Base-by-base conservation (phyloP, 164 flowering plant genomes). In the Pachysandra terminalis region DNA sequence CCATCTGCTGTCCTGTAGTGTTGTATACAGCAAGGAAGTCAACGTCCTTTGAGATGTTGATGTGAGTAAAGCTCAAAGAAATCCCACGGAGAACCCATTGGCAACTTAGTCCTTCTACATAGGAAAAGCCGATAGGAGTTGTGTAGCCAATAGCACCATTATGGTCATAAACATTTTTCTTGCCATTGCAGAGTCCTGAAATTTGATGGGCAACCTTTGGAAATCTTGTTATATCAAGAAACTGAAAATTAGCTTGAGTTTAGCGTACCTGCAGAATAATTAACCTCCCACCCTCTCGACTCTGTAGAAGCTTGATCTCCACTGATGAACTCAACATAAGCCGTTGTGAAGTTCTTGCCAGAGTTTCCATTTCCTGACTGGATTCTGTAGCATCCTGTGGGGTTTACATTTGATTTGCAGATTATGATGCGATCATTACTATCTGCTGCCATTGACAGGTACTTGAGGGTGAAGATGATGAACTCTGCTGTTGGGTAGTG, bases 181-280 rank as follows among this genome's bases (percentile, higher is more conserved):
- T 68, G 55, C 71, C 71, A 22, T 68, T 56, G 32, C 71, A 69
- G 61, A 69, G 58, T 69, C 72, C 72, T 69, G 66, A 62, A 61
- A 69, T 51, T 61, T 49, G 22, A 26, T 4, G 22, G 2, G 21
- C 21, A 16, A 37, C 48, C 53, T 16, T 56, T 56, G 37, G n/a
- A 35, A 24, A 10, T 9, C 22, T 8, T 35, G 48, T 24, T 66
- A 22, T 19, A 35, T 60, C 19, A 32, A 35, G 24, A 37, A 32
- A 58, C 40, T 58, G 9, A 3, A 1, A 58, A 60, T 32, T 2
- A 60, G 14, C 60, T 25, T 57, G 16, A 24, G 13, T 24, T 13
- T 57, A 17, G 24, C 48, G 61, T 28, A 69, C 72, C 72, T 69
- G 72, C 66, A 19, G 72, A 61, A 25, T 61, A 69, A 28, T 35